phyloP scores from a whole-genome alignment of 768 basidiomycete genomes.

The Pisolithus sp. region DNA sequence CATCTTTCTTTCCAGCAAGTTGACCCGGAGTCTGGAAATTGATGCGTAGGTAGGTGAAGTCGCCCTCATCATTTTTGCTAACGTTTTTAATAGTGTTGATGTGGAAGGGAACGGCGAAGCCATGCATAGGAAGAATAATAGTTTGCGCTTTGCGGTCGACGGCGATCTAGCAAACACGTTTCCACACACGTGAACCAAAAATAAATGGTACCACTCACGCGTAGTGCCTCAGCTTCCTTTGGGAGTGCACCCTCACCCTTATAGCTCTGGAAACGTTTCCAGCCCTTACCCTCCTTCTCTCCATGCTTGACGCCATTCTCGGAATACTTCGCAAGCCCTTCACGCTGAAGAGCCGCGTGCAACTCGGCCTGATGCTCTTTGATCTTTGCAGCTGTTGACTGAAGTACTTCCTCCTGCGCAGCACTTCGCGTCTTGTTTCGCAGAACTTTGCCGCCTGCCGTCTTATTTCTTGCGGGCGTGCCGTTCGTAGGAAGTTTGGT shows the following conservation, averaged over 20 bases:
- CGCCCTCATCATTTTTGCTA: constrained; percentile 95
- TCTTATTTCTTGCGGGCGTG: constrained; percentile 63
- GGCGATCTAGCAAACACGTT: constrained; percentile 51
- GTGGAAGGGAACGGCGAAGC: constrained; percentile 95
- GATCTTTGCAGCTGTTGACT: constrained; percentile 70
- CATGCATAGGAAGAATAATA: constrained; percentile 87
- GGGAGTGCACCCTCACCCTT: constrained; percentile 91
- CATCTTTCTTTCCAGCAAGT: constrained; percentile 96
- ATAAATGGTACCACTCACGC: constrained; percentile 44
- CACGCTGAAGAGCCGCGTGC: constrained; percentile 67
- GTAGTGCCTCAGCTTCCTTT: constrained; percentile 68
- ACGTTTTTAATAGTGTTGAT: constrained; percentile 98
- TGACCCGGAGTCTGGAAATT: constrained; percentile 99
- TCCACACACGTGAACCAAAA: constrained; percentile 4
- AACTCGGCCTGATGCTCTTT: constrained; percentile 85
- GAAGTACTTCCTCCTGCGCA: constrained; percentile 76
- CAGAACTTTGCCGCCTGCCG: constrained; percentile 77
- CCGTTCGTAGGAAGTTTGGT: constrained; percentile 53
- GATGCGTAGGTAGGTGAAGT: constrained; percentile 89
- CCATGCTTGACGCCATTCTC: constrained; percentile 69
- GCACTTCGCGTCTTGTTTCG: constrained; percentile 88
- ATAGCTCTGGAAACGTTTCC: constrained; percentile 96
- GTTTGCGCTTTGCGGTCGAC: constrained; percentile 90
- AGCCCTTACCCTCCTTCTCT: constrained; percentile 85
- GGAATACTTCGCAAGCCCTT: constrained; percentile 78